A percentile compares a stretch with the other conserved stretches of the same genome.
Conservation (phyloP, 2,329 filamentous ascomycete species). For the Exutisphaerella laricina region DNA sequence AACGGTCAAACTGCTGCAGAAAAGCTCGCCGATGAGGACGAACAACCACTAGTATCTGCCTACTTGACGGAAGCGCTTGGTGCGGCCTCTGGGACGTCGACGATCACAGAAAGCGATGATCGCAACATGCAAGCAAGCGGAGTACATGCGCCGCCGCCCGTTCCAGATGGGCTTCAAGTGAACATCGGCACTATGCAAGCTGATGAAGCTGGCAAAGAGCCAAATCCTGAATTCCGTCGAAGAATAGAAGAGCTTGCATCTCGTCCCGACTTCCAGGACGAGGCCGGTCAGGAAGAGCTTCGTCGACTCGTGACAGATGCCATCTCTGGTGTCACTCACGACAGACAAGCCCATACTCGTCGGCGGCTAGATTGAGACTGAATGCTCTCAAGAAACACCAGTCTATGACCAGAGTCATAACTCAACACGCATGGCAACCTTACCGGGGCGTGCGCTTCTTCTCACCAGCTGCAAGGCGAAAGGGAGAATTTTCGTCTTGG, state of each 20-base stretch:
- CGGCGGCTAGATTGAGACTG: slow-evolving; percentile 18
- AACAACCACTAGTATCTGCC: slow-evolving; percentile 67
- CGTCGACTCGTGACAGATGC: slow-evolving; percentile 76
- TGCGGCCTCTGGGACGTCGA: slow-evolving; percentile 18
- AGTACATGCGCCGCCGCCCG: slow-evolving; percentile 49
- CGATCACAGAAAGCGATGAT: slow-evolving; percentile 25
- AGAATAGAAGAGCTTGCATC: slow-evolving; percentile 85
- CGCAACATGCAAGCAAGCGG: slow-evolving; percentile 21
- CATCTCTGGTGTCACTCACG: slow-evolving; percentile 58
- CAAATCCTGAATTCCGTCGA: slow-evolving; percentile 76
- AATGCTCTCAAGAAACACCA: neutral
- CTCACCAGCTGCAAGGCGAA: no score
- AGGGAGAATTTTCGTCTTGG: no score
- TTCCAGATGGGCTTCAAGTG: slow-evolving; percentile 72
- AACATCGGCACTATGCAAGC: slow-evolving; percentile 66
- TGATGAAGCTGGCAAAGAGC: slow-evolving; percentile 53
- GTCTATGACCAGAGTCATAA: neutral
- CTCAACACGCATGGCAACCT: no score
- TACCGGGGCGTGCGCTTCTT: no score
- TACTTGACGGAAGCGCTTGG: slow-evolving; percentile 53
- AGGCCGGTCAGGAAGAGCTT: slow-evolving; percentile 73
- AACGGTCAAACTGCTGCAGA: slow-evolving; percentile 77
- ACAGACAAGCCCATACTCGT: slow-evolving; percentile 28
- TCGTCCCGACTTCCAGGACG: slow-evolving; percentile 74
- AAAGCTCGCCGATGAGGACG: slow-evolving; percentile 71